phyloP scores from a whole-genome alignment of 208 protist species.

The Tetramitus jugosus region DNA sequence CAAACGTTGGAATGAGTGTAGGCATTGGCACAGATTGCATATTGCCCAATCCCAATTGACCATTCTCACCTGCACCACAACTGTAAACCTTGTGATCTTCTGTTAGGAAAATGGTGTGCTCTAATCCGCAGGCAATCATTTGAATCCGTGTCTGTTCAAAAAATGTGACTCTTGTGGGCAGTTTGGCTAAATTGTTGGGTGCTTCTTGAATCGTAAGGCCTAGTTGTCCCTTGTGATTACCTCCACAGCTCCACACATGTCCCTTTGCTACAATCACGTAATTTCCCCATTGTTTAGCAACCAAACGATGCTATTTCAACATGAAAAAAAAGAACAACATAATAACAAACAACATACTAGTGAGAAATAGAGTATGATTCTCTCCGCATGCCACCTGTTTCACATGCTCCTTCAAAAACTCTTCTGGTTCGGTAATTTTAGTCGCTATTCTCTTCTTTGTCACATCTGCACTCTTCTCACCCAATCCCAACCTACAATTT shows the following conservation, averaged over 20 bases:
- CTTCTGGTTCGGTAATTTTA: not conserved
- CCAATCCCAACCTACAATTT: not conserved
- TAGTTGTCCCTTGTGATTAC: not conserved
- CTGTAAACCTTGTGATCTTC: not conserved
- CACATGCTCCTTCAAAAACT: not conserved
- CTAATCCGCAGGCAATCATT: not conserved
- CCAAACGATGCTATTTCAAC: no score
- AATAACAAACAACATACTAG: no score
- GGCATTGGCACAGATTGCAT: not conserved
- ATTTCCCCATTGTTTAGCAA: no score
- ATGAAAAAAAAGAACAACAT: no score
- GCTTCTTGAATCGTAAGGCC: not conserved
- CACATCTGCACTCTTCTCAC: not conserved
- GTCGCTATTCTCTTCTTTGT: not conserved
- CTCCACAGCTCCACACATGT: not conserved
- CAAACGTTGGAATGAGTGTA: not conserved
- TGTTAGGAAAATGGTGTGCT: not conserved
- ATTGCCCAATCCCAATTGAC: not conserved
- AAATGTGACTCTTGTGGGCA: not conserved
- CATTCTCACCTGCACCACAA: not conserved
- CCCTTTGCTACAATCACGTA: no score
- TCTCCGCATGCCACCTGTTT: not conserved
- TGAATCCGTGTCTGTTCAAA: not conserved
- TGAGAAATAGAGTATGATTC: constrained; percentile 5
- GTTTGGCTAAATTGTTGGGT: not conserved